Evolutionary conservation across 805 yeast genomes (phyloP).

Genomic region (Ascoidea asiatica): DNA sequence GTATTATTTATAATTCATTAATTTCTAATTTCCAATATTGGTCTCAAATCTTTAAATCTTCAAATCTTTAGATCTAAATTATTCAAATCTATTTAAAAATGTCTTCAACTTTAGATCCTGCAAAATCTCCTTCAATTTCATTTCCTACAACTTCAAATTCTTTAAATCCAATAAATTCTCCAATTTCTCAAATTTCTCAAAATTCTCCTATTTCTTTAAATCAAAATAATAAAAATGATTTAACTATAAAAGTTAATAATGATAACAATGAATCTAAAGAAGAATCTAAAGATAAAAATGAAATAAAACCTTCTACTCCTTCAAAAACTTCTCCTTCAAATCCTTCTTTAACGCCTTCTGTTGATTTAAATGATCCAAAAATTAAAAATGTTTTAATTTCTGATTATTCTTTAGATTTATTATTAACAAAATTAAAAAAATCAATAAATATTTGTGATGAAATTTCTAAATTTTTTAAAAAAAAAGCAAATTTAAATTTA

Average conservation of each 20-base stretch:
- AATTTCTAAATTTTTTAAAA: slow-evolving; percentile 62
- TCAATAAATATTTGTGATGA: slow-evolving; percentile 77
- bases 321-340: background rate
- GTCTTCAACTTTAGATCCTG: too few relatives aligned
- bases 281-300: too few relatives aligned
- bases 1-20: too few relatives aligned
- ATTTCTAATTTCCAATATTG: too few relatives aligned
- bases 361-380: slow-evolving; percentile 32
- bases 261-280: too few relatives aligned
- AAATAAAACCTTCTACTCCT: background rate
- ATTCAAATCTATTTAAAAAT: too few relatives aligned
- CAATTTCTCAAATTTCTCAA: background rate
- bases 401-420: slow-evolving; percentile 66
- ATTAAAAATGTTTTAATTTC: slow-evolving; percentile 41
- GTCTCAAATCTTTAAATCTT: too few relatives aligned
- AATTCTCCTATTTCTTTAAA: background rate
- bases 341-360: slow-evolving; percentile 16
- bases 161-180: slow-evolving; percentile 1
- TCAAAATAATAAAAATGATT: too few relatives aligned
- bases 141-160: background rate
- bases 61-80: too few relatives aligned
- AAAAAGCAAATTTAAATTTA: slow-evolving; percentile 65
- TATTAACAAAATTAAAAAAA: slow-evolving; percentile 64
- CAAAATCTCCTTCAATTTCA: background rate
- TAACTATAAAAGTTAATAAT: background rate